Conservation (phyloP, 2,329 filamentous ascomycete genomes). For the Aureobasidium sp. region DNA sequence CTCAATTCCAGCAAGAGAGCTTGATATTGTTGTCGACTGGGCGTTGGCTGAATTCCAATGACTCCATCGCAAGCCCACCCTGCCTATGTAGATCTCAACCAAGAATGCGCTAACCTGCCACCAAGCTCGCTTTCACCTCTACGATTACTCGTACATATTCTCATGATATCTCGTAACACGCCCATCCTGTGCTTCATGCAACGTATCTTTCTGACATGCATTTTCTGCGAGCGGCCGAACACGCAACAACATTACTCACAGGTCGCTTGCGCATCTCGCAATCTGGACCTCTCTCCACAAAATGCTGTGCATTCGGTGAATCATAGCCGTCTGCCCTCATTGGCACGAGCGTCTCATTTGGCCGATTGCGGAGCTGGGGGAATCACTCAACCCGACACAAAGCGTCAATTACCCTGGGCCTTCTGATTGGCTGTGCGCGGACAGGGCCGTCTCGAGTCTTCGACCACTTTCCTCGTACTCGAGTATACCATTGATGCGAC, state of each 20-base stretch:
- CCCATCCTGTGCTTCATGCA: not conserved
- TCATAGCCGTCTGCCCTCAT: slow-evolving; percentile 3
- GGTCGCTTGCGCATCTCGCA: not conserved
- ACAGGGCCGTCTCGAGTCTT: not conserved
- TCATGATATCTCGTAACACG: slow-evolving; percentile 1
- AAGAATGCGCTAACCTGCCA: slow-evolving; percentile 8
- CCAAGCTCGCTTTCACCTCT: not conserved
- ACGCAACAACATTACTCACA: not conserved
- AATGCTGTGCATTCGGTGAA: slow-evolving; percentile 4
- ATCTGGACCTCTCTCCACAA: slow-evolving; percentile 13
- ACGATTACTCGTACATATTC: slow-evolving; percentile 8
- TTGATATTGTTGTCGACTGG: slow-evolving; percentile 4
- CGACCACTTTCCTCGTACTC: not conserved
- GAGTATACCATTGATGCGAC: not conserved
- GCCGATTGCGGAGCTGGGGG: slow-evolving; percentile 4
- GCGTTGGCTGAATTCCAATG: slow-evolving; percentile 8
- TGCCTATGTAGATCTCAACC: slow-evolving; percentile 6
- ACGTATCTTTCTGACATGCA: not conserved
- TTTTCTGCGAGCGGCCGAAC: not conserved
- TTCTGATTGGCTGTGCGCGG: not conserved
- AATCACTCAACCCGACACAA: slow-evolving; percentile 4
- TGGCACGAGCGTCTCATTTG: not conserved
- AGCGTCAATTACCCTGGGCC: not conserved
- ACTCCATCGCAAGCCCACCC: slow-evolving; percentile 1
- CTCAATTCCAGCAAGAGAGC: not conserved